Conservation (phyloP, 306 rosid species). For the Citrullus amarus region DNA sequence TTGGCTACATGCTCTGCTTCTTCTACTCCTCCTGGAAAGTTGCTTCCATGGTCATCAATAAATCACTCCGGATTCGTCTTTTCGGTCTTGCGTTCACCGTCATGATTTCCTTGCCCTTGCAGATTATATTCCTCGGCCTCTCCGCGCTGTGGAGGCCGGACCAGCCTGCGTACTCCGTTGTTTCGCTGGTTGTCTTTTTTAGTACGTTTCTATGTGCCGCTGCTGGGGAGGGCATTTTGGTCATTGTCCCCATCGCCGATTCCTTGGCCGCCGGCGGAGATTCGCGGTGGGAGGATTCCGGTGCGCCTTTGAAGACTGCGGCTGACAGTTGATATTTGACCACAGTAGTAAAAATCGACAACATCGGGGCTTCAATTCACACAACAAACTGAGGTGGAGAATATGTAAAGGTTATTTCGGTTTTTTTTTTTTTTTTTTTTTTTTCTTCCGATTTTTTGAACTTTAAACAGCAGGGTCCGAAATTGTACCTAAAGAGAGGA, state of each 20-base stretch:
- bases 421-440: background rate
- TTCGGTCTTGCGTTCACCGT: conserved; percentile 23
- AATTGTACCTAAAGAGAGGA: background rate
- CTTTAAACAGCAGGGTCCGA: background rate
- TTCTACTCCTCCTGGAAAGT: conserved; percentile 53
- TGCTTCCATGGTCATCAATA: conserved; percentile 54
- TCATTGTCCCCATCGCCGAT: conserved; percentile 64
- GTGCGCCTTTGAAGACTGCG: background rate
- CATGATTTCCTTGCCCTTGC: conserved; percentile 35
- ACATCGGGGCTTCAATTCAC: background rate
- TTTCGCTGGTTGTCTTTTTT: conserved; percentile 35
- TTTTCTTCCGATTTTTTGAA: background rate
- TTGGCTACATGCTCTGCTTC: conserved; percentile 33
- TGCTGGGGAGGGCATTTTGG: conserved; percentile 64
- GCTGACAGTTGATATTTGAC: background rate
- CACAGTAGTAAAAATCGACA: background rate
- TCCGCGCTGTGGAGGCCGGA: conserved; percentile 34
- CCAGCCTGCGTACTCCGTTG: conserved; percentile 14
- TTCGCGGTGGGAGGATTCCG: background rate
- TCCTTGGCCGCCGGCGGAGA: conserved; percentile 48
- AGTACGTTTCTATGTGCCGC: conserved; percentile 34
- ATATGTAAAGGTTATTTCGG: background rate
- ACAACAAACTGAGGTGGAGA: background rate
- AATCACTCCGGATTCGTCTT: conserved; percentile 38
- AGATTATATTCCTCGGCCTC: conserved; percentile 27